Conservation (phyloP, 2,329 filamentous ascomycete species). For the Pseudocercospora ulei region DNA sequence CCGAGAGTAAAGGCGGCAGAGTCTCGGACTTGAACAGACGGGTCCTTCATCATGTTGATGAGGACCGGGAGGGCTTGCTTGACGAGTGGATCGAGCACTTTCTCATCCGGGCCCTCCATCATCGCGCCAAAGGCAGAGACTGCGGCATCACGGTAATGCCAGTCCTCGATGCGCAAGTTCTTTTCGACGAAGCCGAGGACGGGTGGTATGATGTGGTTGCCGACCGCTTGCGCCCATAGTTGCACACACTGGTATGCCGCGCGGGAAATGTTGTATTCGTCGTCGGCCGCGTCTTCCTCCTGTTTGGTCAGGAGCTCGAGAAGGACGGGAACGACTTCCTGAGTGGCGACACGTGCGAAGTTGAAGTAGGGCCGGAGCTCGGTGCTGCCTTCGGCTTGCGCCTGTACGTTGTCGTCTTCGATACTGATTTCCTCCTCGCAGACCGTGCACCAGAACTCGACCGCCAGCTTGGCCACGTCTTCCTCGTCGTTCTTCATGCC, state of each 20-base stretch:
- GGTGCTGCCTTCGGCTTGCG: slow-evolving; percentile 61
- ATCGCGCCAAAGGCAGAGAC: slow-evolving; percentile 97
- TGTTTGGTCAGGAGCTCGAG: slow-evolving; percentile 86
- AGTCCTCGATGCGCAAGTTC: slow-evolving; percentile 82
- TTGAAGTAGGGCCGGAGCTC: slow-evolving; percentile 90
- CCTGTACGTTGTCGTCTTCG: slow-evolving; percentile 84
- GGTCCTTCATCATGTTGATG: slow-evolving; percentile 86
- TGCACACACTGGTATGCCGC: slow-evolving; percentile 94
- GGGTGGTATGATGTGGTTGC: slow-evolving; percentile 69
- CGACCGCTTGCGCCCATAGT: slow-evolving; percentile 87
- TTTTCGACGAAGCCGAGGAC: slow-evolving; percentile 86
- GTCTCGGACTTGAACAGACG: slow-evolving; percentile 80
- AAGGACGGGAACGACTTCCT: slow-evolving; percentile 88
- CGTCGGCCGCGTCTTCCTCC: slow-evolving; percentile 90
- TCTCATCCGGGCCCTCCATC: slow-evolving; percentile 95
- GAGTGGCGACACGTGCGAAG: slow-evolving; percentile 84
- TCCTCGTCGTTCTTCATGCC: slow-evolving; percentile 98
- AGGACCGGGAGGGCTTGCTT: slow-evolving; percentile 89
- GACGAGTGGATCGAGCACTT: slow-evolving; percentile 82
- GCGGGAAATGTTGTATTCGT: slow-evolving; percentile 93
- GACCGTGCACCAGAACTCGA: slow-evolving; percentile 99
- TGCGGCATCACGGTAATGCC: slow-evolving; percentile 88
- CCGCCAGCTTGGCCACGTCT: slow-evolving; percentile 92
- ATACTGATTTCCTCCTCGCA: slow-evolving; percentile 98
- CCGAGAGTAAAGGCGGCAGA: slow-evolving; percentile 93